Percentiles rank a stretch among this genome's conserved stretches.
Evolutionary conservation across 2,329 filamentous ascomycete genomes (phyloP).

Genomic region (Cryphonectria japonica): DNA sequence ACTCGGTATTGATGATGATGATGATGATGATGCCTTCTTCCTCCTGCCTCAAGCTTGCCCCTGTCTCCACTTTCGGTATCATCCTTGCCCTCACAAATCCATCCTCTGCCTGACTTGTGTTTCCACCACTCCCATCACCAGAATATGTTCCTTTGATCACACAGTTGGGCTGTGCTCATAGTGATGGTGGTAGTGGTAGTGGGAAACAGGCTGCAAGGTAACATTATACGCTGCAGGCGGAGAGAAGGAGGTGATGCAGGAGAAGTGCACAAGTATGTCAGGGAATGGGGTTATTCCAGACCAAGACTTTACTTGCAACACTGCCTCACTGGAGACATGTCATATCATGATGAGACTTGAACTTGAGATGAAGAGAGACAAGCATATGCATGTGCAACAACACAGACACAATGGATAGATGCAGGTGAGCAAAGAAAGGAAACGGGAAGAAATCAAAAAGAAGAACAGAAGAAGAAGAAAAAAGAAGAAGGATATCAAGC

Average conservation of each 20-base stretch:
- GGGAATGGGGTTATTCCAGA: background rate
- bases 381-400: constrained; percentile 1
- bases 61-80: constrained; percentile 13
- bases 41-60: constrained; percentile 9
- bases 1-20: background rate
- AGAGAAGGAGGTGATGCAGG: background rate
- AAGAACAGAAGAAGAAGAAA: constrained; percentile 1
- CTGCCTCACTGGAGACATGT: constrained; percentile 5
- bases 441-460: background rate
- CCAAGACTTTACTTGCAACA: constrained; percentile 10
- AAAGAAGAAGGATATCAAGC: constrained; percentile 16
- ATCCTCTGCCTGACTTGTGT: background rate
- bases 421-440: too few relatives aligned
- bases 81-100: background rate
- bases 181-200: background rate
- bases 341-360: background rate
- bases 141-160: background rate
- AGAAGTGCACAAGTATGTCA: background rate
- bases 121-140: constrained; percentile 1
- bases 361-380: background rate
- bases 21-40: constrained; percentile 11
- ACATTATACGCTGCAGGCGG: background rate
- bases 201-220: background rate
- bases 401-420: background rate
- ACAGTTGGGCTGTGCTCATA: background rate